These are phyloP conservation scores for Chiua virens DNA, from an alignment of 768 basidiomycete species.

Conservation along the genomic window DNA sequence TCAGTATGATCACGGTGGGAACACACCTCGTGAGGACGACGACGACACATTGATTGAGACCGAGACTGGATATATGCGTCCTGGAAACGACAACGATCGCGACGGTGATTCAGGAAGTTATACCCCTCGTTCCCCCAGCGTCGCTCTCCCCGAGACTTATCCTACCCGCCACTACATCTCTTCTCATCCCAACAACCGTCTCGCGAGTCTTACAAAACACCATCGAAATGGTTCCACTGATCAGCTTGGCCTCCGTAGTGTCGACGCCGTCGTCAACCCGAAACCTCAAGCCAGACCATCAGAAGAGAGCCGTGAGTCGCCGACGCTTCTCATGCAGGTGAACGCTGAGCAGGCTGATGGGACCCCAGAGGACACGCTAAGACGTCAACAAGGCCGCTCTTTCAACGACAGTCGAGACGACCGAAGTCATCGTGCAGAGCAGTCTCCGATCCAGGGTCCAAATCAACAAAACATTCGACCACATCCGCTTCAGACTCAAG, in stretches of 20 bases:
- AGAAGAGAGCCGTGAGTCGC: slow-evolving; percentile 32
- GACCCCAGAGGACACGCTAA: slow-evolving; percentile 17
- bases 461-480: slow-evolving; percentile 32
- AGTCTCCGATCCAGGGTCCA: slow-evolving; percentile 15
- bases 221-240: slow-evolving; percentile 60
- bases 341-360: slow-evolving; percentile 16
- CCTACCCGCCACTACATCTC: slow-evolving; percentile 30
- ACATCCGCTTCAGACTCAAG: slow-evolving; percentile 38
- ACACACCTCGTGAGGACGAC: slow-evolving; percentile 45
- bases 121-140: slow-evolving; percentile 69
- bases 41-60: slow-evolving; percentile 47
- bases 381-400: slow-evolving; percentile 20
- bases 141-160: slow-evolving; percentile 52
- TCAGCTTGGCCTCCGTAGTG: slow-evolving; percentile 56
- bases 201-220: slow-evolving; percentile 45
- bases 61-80: slow-evolving; percentile 32
- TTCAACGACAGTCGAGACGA: slow-evolving; percentile 16
- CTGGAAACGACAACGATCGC: slow-evolving; percentile 37
- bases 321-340: slow-evolving; percentile 5
- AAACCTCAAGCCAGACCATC: slow-evolving; percentile 31
- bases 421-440: slow-evolving; percentile 18
- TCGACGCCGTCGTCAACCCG: slow-evolving; percentile 59
- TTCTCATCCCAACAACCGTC: slow-evolving; percentile 30
- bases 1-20: slow-evolving; percentile 35
- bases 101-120: slow-evolving; percentile 55